phyloP scores from a whole-genome alignment of 441 rosid species.

The Gossypium laxum region DNA sequence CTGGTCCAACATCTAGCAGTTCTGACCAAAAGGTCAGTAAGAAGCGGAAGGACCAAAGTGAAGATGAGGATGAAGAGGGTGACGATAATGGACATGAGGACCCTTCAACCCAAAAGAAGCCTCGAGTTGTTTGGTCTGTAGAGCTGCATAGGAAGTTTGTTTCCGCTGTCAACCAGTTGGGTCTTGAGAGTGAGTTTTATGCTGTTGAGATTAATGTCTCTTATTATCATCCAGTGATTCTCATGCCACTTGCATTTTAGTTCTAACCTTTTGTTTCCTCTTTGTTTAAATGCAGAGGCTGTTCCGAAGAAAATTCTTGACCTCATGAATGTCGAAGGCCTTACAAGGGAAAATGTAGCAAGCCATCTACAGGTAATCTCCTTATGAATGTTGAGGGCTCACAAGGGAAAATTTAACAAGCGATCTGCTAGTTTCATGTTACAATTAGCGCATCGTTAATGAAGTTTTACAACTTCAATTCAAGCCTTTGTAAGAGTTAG shows the following conservation, averaged over 20 bases:
- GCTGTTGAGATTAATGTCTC: not conserved
- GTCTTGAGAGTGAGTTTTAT: conserved; percentile 67
- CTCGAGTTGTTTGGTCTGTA: conserved; percentile 84
- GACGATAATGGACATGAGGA: conserved; percentile 59
- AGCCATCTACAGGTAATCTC: conserved; percentile 74
- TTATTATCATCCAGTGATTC: not conserved
- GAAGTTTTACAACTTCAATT: too few relatives aligned
- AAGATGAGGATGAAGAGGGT: conserved; percentile 56
- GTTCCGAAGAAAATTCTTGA: conserved; percentile 95
- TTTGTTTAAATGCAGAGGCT: conserved; percentile 48
- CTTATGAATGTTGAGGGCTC: not conserved
- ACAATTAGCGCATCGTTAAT: too few relatives aligned
- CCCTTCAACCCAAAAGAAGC: conserved; percentile 59
- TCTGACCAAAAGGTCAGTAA: conserved; percentile 34
- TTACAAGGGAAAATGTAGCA: conserved; percentile 95
- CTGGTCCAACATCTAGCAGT: conserved; percentile 22
- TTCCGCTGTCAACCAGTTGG: conserved; percentile 71
- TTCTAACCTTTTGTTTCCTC: not conserved
- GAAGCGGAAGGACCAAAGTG: conserved; percentile 59
- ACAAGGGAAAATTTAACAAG: not conserved
- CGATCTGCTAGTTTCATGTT: not conserved
- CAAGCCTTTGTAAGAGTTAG: too few relatives aligned
- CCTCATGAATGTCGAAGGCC: conserved; percentile 77
- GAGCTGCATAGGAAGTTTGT: conserved; percentile 83
- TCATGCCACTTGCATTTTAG: not conserved